Conservation (phyloP, 78 protist genomes). For the Cavenderia fasciculata region DNA sequence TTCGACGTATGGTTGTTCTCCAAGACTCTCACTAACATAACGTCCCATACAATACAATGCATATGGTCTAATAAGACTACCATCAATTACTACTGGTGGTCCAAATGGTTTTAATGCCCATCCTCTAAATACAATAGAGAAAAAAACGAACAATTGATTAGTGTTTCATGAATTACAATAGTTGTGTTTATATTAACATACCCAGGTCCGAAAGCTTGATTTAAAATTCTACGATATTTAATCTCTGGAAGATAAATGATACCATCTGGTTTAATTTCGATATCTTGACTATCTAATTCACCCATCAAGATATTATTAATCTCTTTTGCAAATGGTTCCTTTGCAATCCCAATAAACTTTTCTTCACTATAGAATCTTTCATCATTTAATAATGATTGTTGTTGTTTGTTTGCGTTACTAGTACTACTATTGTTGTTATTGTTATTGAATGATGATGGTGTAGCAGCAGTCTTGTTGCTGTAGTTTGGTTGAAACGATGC, state of each 20-base stretch:
- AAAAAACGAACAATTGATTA: no score
- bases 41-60: constrained; percentile 82
- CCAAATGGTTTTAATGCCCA: constrained; percentile 86
- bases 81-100: constrained; percentile 37
- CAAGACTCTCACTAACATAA: constrained; percentile 64
- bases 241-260: constrained; percentile 85
- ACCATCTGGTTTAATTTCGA: constrained; percentile 85
- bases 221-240: constrained; percentile 80
- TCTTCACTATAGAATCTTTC: constrained; percentile 39
- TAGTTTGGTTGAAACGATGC: no score
- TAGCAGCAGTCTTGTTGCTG: no score
- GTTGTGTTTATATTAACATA: no score
- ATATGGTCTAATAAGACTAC: constrained; percentile 55
- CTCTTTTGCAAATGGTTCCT: constrained; percentile 49
- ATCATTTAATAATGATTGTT: constrained; percentile 51
- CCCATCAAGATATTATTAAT: constrained; percentile 41
- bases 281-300: constrained; percentile 30
- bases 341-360: constrained; percentile 61
- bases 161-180: no score
- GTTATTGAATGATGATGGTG: no score
- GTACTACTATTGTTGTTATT: no score
- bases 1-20: constrained; percentile 66
- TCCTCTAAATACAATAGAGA: no score
- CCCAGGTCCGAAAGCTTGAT: constrained; percentile 85
- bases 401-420: no score